Evolutionary conservation across 345 rosid species (phyloP).

Genomic region (Raphanus raphanistrum): DNA sequence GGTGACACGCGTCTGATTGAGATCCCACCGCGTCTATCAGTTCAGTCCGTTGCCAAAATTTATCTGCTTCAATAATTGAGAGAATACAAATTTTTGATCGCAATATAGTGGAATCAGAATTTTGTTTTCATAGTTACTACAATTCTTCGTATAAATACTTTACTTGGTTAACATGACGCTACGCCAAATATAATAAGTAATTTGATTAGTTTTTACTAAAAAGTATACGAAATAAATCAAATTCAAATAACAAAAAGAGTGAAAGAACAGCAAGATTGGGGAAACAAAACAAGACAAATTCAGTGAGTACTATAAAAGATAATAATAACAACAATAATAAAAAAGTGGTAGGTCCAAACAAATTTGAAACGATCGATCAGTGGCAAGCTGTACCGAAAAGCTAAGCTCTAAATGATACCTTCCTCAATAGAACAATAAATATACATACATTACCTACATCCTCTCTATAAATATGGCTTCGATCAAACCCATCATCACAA

Average conservation of each 20-base stretch:
- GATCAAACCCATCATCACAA: slow-evolving; percentile 21
- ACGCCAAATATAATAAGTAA: background rate
- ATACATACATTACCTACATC: background rate
- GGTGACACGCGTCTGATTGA: background rate
- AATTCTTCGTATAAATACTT: background rate
- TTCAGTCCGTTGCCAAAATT: slow-evolving; percentile 2
- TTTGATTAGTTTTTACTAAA: background rate
- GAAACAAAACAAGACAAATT: background rate
- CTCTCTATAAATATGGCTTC: slow-evolving; percentile 21
- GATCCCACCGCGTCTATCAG: background rate
- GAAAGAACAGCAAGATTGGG: slow-evolving; percentile 21
- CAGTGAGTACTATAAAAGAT: slow-evolving; percentile 17
- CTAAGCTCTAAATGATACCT: slow-evolving; percentile 33
- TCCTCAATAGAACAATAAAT: slow-evolving; percentile 18
- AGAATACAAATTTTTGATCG: background rate
- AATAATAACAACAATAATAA: slow-evolving; percentile 36
- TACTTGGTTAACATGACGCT: background rate
- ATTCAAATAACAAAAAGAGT: background rate
- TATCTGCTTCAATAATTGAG: slow-evolving; percentile 25
- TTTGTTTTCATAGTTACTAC: background rate
- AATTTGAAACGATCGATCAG: slow-evolving; percentile 25
- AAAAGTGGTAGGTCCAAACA: slow-evolving; percentile 36
- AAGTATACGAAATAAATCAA: background rate
- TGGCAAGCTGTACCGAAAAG: slow-evolving; percentile 38
- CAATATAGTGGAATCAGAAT: background rate